Conservation (phyloP, 2,329 filamentous ascomycete genomes). For the Aplosporella prunicola region DNA sequence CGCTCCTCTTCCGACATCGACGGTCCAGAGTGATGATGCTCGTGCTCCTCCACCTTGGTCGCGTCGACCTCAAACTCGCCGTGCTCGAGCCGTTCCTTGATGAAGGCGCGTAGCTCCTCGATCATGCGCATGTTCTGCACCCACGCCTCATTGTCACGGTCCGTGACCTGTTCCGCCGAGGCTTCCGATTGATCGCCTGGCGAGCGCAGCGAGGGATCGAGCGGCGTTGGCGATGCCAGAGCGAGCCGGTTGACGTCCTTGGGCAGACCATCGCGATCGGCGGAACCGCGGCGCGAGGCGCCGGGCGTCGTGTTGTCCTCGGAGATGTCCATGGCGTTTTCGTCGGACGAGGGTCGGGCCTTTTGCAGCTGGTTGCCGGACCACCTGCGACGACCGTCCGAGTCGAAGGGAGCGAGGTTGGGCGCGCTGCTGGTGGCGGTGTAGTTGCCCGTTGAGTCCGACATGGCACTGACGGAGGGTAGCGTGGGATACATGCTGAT, state of each 20-base stretch:
- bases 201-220: slow-evolving; percentile 30
- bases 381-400: slow-evolving; percentile 51
- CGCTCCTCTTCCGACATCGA: slow-evolving; percentile 28
- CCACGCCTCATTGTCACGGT: slow-evolving; percentile 41
- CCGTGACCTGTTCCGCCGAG: slow-evolving; percentile 17
- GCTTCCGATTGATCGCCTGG: slow-evolving; percentile 29
- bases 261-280: slow-evolving; percentile 26
- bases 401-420: slow-evolving; percentile 55
- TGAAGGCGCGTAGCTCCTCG: slow-evolving; percentile 48
- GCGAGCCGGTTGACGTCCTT: slow-evolving; percentile 30
- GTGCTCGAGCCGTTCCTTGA: slow-evolving; percentile 45
- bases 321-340: slow-evolving; percentile 33
- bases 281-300: slow-evolving; percentile 22
- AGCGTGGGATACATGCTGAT: slow-evolving; percentile 64
- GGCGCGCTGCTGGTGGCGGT: slow-evolving; percentile 57
- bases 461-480: slow-evolving; percentile 59
- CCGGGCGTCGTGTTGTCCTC: slow-evolving; percentile 25
- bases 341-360: slow-evolving; percentile 23
- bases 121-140: slow-evolving; percentile 57
- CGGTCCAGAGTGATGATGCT: slow-evolving; percentile 19
- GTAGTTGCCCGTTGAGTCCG: slow-evolving; percentile 47
- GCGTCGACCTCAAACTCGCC: slow-evolving; percentile 40
- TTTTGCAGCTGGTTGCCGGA: slow-evolving; percentile 51
- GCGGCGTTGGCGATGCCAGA: slow-evolving; percentile 29
- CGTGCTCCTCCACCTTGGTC: slow-evolving; percentile 12